Base-by-base conservation (phyloP, 1,284 basidiomycete genomes). In the Earliella scabrosa region DNA sequence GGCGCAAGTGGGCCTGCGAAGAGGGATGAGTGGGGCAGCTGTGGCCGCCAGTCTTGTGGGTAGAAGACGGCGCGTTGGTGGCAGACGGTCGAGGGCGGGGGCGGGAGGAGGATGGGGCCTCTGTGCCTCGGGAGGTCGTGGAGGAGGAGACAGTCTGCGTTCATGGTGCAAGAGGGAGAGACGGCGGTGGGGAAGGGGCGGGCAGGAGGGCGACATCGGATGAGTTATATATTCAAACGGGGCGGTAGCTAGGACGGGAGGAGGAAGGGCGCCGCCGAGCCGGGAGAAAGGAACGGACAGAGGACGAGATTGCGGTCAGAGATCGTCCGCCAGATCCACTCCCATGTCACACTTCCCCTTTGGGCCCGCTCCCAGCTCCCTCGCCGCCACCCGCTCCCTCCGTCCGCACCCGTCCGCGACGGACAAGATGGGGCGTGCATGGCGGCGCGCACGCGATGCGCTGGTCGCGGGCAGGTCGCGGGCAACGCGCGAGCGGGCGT, bases 181-280 rank as follows among this genome's bases (percentile, higher is more conserved):
- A 31, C 49, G 55, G 9, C 21, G 45, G 36, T 44, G 24, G 24
- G 32, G 51, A 45, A 59, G 43, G 52, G 43, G 38, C 26, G 45
- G 32, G 50, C 47, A 49, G 53, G 52, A 56, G 50, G 55, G 53
- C 31, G 55, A 35, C 46, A 58, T 60, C 49, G 55, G 61, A 54
- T 59, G 45, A 45, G 53, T 35, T 57, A 57, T 59, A 49, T 38
- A 58, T 55, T 55, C 47, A 56, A 58, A 54, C 45, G 61, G 62
- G 51, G 54, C 47, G 50, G 61, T 49, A 63, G 61, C 56, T 51
- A 58, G 35, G 59, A 54, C 51, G 55, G 53, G 45, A 39, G 36
- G 34, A 40, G 50, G 49, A 32, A 54, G 64, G 59, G 58, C 60
- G 58, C 56, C 54, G 60, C 62, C 36, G 60, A 62, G 49, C 47